These are phyloP conservation scores for Lumnitzera littorea DNA, from an alignment of 345 rosid genomes.

Conservation along the genomic window DNA sequence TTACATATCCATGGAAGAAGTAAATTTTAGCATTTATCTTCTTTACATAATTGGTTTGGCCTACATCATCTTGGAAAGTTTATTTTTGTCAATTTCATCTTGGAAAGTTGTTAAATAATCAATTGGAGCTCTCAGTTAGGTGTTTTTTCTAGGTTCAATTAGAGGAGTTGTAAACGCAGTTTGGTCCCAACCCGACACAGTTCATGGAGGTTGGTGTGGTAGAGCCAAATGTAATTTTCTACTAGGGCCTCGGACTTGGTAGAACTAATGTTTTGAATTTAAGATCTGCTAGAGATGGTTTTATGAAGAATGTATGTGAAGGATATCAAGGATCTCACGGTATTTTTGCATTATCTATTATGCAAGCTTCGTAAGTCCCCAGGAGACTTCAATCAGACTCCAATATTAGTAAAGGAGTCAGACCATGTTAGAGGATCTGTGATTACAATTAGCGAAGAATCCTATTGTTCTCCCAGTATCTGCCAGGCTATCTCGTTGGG, in stretches of 20 bases:
- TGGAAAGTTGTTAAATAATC: no score
- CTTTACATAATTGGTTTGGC: no score
- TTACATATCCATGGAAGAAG: no score
- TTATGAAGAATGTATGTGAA: slow-evolving; percentile 33
- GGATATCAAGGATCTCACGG: slow-evolving; percentile 24
- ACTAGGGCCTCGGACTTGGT: no score
- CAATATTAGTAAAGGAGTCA: slow-evolving; percentile 23
- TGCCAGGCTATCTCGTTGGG: slow-evolving; percentile 35
- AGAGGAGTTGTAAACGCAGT: no score
- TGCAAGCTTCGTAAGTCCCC: slow-evolving; percentile 34
- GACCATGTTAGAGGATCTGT: slow-evolving; percentile 33
- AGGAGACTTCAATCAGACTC: slow-evolving; percentile 17
- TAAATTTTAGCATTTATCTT: no score
- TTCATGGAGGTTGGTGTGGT: no score
- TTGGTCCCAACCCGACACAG: no score
- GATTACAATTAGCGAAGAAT: slow-evolving; percentile 26
- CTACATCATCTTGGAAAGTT: no score
- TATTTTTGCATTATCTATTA: slow-evolving; percentile 28
- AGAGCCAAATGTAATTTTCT: no score
- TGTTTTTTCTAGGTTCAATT: background rate
- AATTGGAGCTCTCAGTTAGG: slow-evolving; percentile 16
- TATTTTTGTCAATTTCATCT: no score
- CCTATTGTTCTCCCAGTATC: slow-evolving; percentile 32
- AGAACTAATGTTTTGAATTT: background rate
- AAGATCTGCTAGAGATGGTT: slow-evolving; percentile 17